A percentile compares a stretch with the other conserved stretches of the same genome.
These are phyloP conservation scores for Butyriboletus loyo DNA, from an alignment of 768 basidiomycete species.

Conservation along the genomic window DNA sequence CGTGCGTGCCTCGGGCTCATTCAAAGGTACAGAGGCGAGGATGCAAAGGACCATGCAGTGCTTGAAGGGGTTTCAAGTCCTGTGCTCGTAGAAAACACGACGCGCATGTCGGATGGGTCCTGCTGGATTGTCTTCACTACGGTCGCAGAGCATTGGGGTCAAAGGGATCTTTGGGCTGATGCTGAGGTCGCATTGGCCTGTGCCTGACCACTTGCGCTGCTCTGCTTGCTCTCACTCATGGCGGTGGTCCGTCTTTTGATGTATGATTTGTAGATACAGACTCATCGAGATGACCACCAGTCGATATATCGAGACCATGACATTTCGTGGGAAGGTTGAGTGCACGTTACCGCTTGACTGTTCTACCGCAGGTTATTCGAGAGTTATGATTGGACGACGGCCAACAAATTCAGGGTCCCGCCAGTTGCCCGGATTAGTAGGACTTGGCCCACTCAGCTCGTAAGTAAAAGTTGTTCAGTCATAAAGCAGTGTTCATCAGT, in stretches of 20 bases:
- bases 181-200: conserved; percentile 51
- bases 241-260: not conserved
- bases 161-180: conserved; percentile 78
- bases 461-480: too few species aligned
- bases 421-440: too few species aligned
- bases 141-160: conserved; percentile 69
- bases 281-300: not conserved
- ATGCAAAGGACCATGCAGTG: conserved; percentile 12
- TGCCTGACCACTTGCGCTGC: conserved; percentile 7
- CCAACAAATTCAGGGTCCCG: too few species aligned
- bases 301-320: not conserved
- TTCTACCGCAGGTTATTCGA: too few species aligned
- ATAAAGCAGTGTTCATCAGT: too few species aligned
- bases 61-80: conserved; percentile 4
- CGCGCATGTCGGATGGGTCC: conserved; percentile 40
- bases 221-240: not conserved
- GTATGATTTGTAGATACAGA: conserved; percentile 5
- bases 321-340: conserved; percentile 29
- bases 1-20: conserved; percentile 63
- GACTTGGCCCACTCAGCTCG: too few species aligned
- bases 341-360: too few species aligned
- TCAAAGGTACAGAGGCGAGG: conserved; percentile 27
- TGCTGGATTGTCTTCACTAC: conserved; percentile 76
- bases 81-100: conserved; percentile 16
- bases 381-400: too few species aligned